phyloP scores from a whole-genome alignment of 2,329 filamentous ascomycete genomes.

The Botrytis sinoallii region DNA sequence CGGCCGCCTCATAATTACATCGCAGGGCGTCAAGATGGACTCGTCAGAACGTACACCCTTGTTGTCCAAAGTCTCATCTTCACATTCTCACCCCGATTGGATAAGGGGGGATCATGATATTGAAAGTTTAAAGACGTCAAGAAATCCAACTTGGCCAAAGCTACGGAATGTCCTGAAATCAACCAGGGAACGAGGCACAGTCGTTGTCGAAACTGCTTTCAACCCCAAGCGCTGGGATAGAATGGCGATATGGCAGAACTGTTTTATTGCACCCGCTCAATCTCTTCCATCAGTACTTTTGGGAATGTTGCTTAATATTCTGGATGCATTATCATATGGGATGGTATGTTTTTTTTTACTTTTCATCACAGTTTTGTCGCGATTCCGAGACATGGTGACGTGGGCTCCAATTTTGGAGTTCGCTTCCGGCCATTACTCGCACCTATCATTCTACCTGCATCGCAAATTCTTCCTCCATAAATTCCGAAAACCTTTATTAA shows the following conservation, averaged over 20 bases:
- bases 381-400: not conserved
- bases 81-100: slow-evolving; percentile 33
- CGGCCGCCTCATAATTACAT: slow-evolving; percentile 29
- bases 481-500: not conserved
- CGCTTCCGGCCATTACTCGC: not conserved
- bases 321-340: slow-evolving; percentile 94
- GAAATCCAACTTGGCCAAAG: slow-evolving; percentile 32
- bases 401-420: not conserved
- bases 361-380: not conserved
- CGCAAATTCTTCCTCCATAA: not conserved
- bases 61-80: slow-evolving; percentile 26
- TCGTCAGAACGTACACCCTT: slow-evolving; percentile 35
- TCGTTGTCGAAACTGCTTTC: slow-evolving; percentile 38
- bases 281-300: slow-evolving; percentile 84
- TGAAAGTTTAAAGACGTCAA: slow-evolving; percentile 30
- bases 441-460: not conserved
- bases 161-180: slow-evolving; percentile 29
- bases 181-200: slow-evolving; percentile 28
- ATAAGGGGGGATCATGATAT: slow-evolving; percentile 36
- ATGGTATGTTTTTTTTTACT: slow-evolving; percentile 32
- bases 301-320: slow-evolving; percentile 83
- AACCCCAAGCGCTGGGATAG: slow-evolving; percentile 72
- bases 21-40: slow-evolving; percentile 28
- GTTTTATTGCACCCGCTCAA: slow-evolving; percentile 63
- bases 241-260: slow-evolving; percentile 60